Conservation (phyloP, 495 filamentous ascomycete species). For the Chaetomium tenue region DNA sequence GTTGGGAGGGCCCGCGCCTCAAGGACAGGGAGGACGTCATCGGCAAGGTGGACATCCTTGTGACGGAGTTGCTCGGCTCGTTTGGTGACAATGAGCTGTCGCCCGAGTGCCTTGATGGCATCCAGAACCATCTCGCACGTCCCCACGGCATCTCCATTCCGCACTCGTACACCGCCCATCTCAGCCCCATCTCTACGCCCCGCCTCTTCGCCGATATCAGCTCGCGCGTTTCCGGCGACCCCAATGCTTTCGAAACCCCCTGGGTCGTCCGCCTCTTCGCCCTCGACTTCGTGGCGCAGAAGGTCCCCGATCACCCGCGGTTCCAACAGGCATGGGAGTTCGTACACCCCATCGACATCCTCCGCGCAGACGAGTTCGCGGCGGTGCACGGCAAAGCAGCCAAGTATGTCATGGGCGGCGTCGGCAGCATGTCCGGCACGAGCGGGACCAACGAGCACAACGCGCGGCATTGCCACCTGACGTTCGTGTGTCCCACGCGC, state of each 20-base stretch:
- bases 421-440: conserved; percentile 59
- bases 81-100: conserved; percentile 91
- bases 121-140: conserved; percentile 74
- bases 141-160: conserved; percentile 89
- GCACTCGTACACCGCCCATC: conserved; percentile 82
- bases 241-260: conserved; percentile 78
- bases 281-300: conserved; percentile 71
- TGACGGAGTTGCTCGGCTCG: conserved; percentile 90
- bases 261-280: conserved; percentile 93
- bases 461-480: conserved; percentile 66
- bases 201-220: conserved; percentile 78
- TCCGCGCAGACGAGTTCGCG: conserved; percentile 54
- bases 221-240: conserved; percentile 54
- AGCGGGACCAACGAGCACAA: conserved; percentile 85
- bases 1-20: conserved; percentile 76
- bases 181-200: conserved; percentile 88
- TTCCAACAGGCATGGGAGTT: conserved; percentile 74
- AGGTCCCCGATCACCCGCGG: conserved; percentile 52
- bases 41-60: conserved; percentile 81
- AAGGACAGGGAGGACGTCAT: conserved; percentile 27
- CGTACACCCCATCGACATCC: conserved; percentile 50
- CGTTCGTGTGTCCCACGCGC: conserved; percentile 67
- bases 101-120: conserved; percentile 62
- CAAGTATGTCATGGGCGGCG: conserved; percentile 46
- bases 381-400: conserved; percentile 49